Evolutionary conservation across 163 green algal genomes (phyloP).

Genomic region (Scenedesmus sp.): DNA sequence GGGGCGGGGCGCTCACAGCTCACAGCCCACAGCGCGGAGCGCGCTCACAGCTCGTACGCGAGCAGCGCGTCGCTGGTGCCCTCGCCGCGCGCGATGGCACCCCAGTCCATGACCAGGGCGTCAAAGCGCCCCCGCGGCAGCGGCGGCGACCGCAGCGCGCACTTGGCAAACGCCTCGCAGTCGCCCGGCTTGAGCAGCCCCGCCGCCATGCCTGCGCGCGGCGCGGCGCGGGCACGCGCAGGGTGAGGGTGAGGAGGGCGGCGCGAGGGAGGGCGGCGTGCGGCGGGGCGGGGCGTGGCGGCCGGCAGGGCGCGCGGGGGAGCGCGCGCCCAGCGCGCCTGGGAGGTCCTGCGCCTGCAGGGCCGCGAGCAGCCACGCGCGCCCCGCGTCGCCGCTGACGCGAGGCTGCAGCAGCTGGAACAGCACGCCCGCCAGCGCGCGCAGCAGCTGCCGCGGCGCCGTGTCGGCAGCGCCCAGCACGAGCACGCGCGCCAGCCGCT

Average conservation of each 20-base stretch:
- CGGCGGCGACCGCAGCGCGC: slow-evolving; percentile 28
- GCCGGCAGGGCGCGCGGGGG: too few relatives aligned
- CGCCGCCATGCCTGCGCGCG: slow-evolving; percentile 36
- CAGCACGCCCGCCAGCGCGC: slow-evolving; percentile 52
- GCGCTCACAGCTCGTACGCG: slow-evolving; percentile 67
- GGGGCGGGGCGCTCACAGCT: too few relatives aligned
- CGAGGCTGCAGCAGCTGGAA: slow-evolving; percentile 38
- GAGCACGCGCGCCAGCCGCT: slow-evolving; percentile 42
- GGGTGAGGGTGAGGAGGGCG: too few relatives aligned
- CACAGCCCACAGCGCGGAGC: too few relatives aligned
- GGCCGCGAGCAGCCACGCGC: slow-evolving; percentile 40
- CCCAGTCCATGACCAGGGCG: slow-evolving; percentile 67
- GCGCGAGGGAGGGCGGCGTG: too few relatives aligned
- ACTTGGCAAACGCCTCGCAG: slow-evolving; percentile 38
- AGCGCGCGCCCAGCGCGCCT: slow-evolving; percentile 23
- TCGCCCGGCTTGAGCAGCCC: slow-evolving; percentile 34
- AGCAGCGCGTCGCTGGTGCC: slow-evolving; percentile 67
- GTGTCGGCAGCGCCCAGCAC: slow-evolving; percentile 50
- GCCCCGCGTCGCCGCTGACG: slow-evolving; percentile 20
- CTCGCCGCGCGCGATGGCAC: slow-evolving; percentile 59
- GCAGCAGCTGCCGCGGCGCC: slow-evolving; percentile 51
- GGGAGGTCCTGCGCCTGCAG: slow-evolving; percentile 43
- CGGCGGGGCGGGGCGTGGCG: too few relatives aligned
- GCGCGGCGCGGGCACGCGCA: too few relatives aligned
- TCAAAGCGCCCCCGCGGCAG: slow-evolving; percentile 60